A percentile compares a stretch with the other conserved stretches of the same genome.
These are phyloP conservation scores for Uronychia setigera DNA, from an alignment of 73 alveolate species.

Conservation along the genomic window DNA sequence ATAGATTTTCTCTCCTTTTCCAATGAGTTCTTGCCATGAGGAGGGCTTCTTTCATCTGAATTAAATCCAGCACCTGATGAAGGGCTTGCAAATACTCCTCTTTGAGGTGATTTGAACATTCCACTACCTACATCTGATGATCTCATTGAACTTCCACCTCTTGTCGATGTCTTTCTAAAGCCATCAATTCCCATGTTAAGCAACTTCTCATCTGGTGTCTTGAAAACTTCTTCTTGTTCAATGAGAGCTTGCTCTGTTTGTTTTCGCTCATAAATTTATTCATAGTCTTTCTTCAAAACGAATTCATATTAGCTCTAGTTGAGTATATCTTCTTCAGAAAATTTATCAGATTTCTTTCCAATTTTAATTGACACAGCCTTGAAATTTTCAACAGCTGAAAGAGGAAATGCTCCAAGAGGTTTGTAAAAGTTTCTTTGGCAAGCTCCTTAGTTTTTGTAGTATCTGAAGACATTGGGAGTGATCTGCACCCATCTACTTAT, in stretches of 20 bases:
- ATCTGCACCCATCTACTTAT: constrained; percentile 29
- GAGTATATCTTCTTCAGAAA: neutral
- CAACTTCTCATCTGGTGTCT: neutral
- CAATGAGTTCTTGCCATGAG: no score
- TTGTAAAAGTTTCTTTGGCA: neutral
- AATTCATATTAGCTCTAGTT: constrained; percentile 9
- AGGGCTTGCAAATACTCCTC: no score
- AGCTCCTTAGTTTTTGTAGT: constrained; percentile 26
- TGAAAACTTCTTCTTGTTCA: neutral
- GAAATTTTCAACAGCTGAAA: neutral
- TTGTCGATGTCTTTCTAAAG: neutral
- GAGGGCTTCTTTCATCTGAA: no score
- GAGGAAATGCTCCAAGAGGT: neutral
- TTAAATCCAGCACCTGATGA: no score
- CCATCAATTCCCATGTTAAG: neutral
- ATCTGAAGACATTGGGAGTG: constrained; percentile 29
- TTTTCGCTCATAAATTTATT: constrained; percentile 6
- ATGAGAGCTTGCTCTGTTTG: neutral
- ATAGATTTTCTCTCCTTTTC: no score
- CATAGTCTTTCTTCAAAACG: constrained; percentile 36
- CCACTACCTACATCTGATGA: no score
- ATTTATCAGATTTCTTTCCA: neutral
- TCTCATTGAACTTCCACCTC: no score
- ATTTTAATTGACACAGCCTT: neutral
- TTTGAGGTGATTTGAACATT: no score